Evolutionary conservation across 2,329 filamentous ascomycete species (phyloP), one percentile per base, ranked within the genome.

Genomic region (Hypoxylon sp.): DNA sequence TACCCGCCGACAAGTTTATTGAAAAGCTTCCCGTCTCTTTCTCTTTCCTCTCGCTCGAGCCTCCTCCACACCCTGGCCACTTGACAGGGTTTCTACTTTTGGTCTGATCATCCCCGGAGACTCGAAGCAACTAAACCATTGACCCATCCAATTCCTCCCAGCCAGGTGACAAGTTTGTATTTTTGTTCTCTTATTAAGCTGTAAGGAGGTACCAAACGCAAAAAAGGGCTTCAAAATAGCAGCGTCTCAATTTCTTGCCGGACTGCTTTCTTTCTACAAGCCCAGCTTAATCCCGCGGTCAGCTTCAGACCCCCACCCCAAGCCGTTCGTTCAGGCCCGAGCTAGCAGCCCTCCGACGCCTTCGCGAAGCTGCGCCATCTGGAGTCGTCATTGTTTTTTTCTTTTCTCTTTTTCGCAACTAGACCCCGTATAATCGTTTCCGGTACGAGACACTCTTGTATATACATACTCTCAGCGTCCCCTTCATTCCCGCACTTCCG

Each of bases 61-160:
- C 67, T 63, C 63, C 54, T 48, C 34, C 47, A 43, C 39, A 62
- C 64, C 64, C 61, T 37, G 43, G 61, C 48, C 29, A 61, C 16
- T 56, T 50, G 61, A 70, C 67, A 70, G 55, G 67, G 61, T 63
- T 61, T 30, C 45, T 50, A 45, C 34, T 59, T 45, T 59, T 65
- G 55, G 65, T 61, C 61, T 70, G 55, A 68, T 70, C 48, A 68
- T 61, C 59, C 67, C 67, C 51, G 45, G 55, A 61, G 64, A 63
- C 67, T 63, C 65, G 67, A 70, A 63, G 63, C 65, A 61, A 63
- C 53, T 30, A 70, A 68, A 54, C 43, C 47, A 63, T 16, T 51
- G 51, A 51, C 61, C 46, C 65, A 62, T 39, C 61, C 53, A 37
- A 59, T 29, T 58, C 56, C 34, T 48, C 46, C 55, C 47, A 57